Conservation (phyloP, 2,329 filamentous ascomycete genomes). For the Myriangium duriaei region DNA sequence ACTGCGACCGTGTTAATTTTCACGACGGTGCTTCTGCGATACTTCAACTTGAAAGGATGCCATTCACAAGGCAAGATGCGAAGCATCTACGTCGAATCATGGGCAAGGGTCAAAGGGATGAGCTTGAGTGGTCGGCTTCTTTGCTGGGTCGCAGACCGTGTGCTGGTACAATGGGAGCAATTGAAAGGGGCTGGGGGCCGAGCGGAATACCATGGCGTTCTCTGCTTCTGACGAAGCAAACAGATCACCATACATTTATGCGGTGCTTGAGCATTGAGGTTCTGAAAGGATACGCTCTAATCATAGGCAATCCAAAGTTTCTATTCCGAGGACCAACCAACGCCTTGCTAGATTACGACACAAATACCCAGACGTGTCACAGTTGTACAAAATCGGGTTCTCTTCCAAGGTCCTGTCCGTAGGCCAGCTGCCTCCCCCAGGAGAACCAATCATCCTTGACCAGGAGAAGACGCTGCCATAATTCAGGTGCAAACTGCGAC, state of each 20-base stretch:
- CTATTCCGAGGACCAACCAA: too few relatives aligned
- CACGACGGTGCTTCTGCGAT: slow-evolving; percentile 43
- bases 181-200: slow-evolving; percentile 37
- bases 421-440: not conserved
- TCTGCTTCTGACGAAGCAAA: slow-evolving; percentile 20
- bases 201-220: slow-evolving; percentile 32
- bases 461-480: not conserved
- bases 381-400: slow-evolving; percentile 3
- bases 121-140: slow-evolving; percentile 78
- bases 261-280: too few relatives aligned
- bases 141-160: slow-evolving; percentile 57
- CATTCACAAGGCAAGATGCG: slow-evolving; percentile 44
- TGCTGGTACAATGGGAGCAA: slow-evolving; percentile 69
- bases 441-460: not conserved
- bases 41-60: slow-evolving; percentile 31
- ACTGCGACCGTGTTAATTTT: slow-evolving; percentile 68
- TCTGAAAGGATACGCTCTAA: too few relatives aligned
- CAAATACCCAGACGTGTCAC: slow-evolving; percentile 3
- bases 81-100: slow-evolving; percentile 82
- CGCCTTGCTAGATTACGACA: too few relatives aligned
- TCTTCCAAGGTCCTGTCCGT: not conserved
- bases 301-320: too few relatives aligned
- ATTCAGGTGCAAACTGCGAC: not conserved
- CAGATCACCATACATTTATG: too few relatives aligned
- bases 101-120: slow-evolving; percentile 70